Percentiles rank a stretch among this genome's conserved stretches.
phyloP scores from a whole-genome alignment of 805 yeast genomes.

The Cyberlindnera amylophila region DNA sequence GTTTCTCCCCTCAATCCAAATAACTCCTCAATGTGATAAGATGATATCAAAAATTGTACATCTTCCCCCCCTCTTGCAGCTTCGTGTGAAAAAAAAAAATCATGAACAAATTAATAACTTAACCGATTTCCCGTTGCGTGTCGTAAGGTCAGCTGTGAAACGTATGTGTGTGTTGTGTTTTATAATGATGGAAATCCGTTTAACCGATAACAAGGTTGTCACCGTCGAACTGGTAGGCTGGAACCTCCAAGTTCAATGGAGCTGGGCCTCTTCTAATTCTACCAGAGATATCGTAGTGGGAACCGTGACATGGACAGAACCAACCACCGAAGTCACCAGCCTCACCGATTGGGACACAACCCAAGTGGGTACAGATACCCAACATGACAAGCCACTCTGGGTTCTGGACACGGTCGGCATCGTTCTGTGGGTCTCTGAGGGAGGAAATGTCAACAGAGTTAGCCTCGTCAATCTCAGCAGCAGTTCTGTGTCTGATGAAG shows the following conservation, averaged over 20 bases:
- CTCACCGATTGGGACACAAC: slow-evolving; percentile 99
- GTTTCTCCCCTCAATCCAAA: background rate
- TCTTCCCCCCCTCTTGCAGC: background rate
- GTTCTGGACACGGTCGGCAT: slow-evolving; percentile 88
- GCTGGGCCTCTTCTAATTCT: slow-evolving; percentile 99
- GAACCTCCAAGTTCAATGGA: slow-evolving; percentile 96
- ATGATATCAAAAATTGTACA: background rate
- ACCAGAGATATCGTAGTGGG: slow-evolving; percentile 99
- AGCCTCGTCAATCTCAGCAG: slow-evolving; percentile 91
- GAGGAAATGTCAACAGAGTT: slow-evolving; percentile 68
- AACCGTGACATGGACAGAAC: slow-evolving; percentile 99
- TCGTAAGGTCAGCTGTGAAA: background rate
- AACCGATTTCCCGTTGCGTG: slow-evolving; percentile 13
- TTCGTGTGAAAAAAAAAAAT: slow-evolving; percentile 1
- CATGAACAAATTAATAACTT: slow-evolving; percentile 10
- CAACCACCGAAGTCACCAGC: slow-evolving; percentile 99
- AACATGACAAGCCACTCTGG: slow-evolving; percentile 99
- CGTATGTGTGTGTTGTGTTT: background rate
- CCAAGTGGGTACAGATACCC: slow-evolving; percentile 99
- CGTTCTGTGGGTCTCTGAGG: slow-evolving; percentile 93
- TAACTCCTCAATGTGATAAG: background rate
- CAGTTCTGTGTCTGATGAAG: slow-evolving; percentile 97
- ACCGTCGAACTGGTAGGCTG: slow-evolving; percentile 82
- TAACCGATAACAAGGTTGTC: slow-evolving; percentile 89
- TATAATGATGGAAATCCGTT: background rate